Evolutionary conservation across 2,329 filamentous ascomycete genomes (phyloP).

Genomic region (Aureobasidium lini): DNA sequence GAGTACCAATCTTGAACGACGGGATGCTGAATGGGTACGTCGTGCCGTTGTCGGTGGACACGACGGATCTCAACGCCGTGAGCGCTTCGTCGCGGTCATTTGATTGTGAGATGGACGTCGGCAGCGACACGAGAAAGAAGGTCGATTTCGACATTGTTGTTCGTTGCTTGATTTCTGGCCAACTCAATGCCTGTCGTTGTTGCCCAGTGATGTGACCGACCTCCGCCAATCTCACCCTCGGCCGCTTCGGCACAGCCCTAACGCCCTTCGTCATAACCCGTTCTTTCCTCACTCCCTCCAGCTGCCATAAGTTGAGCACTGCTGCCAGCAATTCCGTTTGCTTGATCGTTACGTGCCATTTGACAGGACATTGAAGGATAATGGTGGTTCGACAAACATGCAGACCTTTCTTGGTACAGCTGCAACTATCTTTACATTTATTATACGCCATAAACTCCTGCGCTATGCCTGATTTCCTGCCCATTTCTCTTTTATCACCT

Average conservation of each 20-base stretch:
- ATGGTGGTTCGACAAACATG: too few species aligned
- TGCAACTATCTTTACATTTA: conserved; percentile 4
- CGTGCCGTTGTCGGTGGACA: conserved; percentile 66
- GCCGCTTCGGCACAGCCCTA: conserved; percentile 1
- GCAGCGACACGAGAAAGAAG: conserved; percentile 86
- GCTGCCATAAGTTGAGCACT: neutral
- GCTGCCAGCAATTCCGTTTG: too few species aligned
- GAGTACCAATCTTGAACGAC: conserved; percentile 94
- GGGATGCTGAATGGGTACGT: conserved; percentile 75
- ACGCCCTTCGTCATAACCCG: neutral
- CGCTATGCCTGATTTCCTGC: conserved; percentile 9
- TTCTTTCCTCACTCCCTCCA: neutral
- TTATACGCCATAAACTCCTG: conserved; percentile 7
- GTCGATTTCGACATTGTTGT: conserved; percentile 44
- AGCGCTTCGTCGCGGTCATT: conserved; percentile 75
- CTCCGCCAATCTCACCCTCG: conserved; percentile 9
- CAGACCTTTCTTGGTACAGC: neutral
- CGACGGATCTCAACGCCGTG: conserved; percentile 62
- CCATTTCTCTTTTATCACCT: neutral
- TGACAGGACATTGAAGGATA: too few species aligned
- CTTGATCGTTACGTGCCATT: too few species aligned
- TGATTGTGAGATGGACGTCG: conserved; percentile 76
- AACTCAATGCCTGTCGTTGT: conserved; percentile 1
- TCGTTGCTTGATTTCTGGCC: neutral
- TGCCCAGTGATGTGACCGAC: conserved; percentile 3